These are phyloP conservation scores for Trichosanthes truncata DNA, from an alignment of 306 rosid species.

Conservation along the genomic window DNA sequence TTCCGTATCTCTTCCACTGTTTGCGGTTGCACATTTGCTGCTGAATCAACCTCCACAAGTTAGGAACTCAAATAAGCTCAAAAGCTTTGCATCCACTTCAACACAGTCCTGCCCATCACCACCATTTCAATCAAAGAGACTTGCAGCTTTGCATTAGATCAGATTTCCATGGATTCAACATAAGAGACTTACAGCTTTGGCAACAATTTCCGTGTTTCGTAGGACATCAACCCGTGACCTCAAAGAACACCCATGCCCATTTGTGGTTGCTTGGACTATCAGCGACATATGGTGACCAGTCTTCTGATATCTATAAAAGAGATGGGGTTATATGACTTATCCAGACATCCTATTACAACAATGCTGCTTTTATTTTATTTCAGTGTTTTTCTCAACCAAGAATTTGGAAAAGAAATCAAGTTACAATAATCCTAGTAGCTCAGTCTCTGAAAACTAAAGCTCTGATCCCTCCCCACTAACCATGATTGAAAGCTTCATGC, in stretches of 20 bases:
- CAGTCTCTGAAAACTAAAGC: not conserved
- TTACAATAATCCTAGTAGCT: not conserved
- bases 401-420: not conserved
- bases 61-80: not conserved
- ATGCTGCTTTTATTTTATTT: not conserved
- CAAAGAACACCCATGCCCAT: slow-evolving; percentile 99
- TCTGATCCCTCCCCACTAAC: not conserved
- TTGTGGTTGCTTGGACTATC: slow-evolving; percentile 55
- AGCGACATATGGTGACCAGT: slow-evolving; percentile 40
- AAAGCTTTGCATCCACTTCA: not conserved
- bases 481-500: not conserved
- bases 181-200: slow-evolving; percentile 63
- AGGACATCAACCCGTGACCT: slow-evolving; percentile 44
- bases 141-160: no score
- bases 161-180: not conserved
- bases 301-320: slow-evolving; percentile 28
- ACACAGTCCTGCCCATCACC: not conserved
- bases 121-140: no score
- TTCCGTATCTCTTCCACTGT: slow-evolving; percentile 82
- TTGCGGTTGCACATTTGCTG: slow-evolving; percentile 86
- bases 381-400: not conserved
- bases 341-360: not conserved
- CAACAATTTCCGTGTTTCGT: slow-evolving; percentile 55
- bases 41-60: slow-evolving; percentile 64
- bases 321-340: not conserved